Base-by-base conservation (phyloP, 495 filamentous ascomycete species). In the Jackrogersella minutella region DNA sequence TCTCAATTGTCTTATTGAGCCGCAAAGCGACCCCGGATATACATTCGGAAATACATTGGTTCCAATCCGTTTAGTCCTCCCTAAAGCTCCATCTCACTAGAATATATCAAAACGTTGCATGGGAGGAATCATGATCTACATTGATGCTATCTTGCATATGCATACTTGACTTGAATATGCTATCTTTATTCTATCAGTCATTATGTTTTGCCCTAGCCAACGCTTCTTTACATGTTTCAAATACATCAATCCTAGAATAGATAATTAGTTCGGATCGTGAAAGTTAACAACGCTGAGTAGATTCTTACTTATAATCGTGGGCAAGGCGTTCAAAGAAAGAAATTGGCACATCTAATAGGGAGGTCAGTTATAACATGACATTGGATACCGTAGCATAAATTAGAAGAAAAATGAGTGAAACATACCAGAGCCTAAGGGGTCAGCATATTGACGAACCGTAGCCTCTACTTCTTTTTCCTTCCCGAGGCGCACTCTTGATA, bases 281-380 rank as follows among this genome's bases (percentile, higher is more conserved):
- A 41, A 13, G 3, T 14, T 10, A 6, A 19, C 34, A 31, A 16
- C 7, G 26, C 28, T 1, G 10, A 14, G 19, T 17, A 7, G 44
- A 52, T n/a, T n/a, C 58, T 34, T 53, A 61, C 58, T 13, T 26
- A 24, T 61, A 61, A 26, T 61, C 58, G 17, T 61, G 58, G 2
- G 31, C 37, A 3, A 52, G 17, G 14, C 58, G 58, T 51, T 34
- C 47, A 13, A 22, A 16, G 28, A 61, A 53, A 2, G 58, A 52
- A 36, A 47, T 61, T 13, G 58, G 58, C 17, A 61, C 47, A 44
- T 44, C 58, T 61, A 34, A 14, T 31, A 9, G 16, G 8, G 16
- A 16, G 6, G 19, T 61, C 8, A 61, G 47, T n/a, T 11, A 16
- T 36, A 19, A 6, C 14, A 53, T 26, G 26, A 30, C 7, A 3